Conservation (phyloP, 805 yeast species). For the Peterozyma toletana region DNA sequence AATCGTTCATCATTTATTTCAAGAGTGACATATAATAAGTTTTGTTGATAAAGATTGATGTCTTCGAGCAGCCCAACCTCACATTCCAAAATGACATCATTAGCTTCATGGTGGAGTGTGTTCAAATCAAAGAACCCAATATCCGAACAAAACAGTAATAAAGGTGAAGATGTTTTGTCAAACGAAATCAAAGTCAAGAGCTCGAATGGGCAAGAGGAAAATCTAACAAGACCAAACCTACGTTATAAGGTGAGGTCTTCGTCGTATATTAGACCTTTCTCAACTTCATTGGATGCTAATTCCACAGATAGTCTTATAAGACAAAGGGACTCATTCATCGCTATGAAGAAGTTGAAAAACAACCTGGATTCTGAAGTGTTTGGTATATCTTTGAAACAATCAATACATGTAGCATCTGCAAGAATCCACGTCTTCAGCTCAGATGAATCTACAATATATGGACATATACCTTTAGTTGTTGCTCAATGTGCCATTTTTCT, state of each 20-base stretch:
- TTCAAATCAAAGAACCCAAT: slow-evolving; percentile 13
- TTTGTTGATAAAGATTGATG: too few relatives aligned
- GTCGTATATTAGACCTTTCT: slow-evolving; percentile 27
- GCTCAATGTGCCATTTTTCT: slow-evolving; percentile 89
- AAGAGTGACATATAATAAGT: too few relatives aligned
- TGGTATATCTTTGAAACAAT: slow-evolving; percentile 71
- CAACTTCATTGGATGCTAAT: slow-evolving; percentile 20
- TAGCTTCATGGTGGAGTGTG: slow-evolving; percentile 23
- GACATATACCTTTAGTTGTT: slow-evolving; percentile 87
- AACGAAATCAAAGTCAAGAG: neutral
- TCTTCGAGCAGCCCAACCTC: too few relatives aligned
- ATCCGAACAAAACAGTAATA: neutral
- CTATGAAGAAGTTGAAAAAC: slow-evolving; percentile 31
- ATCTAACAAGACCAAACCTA: slow-evolving; percentile 32
- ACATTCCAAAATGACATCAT: neutral
- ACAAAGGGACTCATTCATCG: slow-evolving; percentile 42
- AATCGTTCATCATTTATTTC: too few relatives aligned
- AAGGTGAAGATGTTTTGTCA: neutral
- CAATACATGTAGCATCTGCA: slow-evolving; percentile 72
- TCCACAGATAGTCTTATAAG: slow-evolving; percentile 29
- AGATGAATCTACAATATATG: slow-evolving; percentile 68
- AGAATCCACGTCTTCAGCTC: slow-evolving; percentile 55
- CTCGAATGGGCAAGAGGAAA: neutral
- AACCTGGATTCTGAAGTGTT: slow-evolving; percentile 53
- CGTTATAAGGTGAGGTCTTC: slow-evolving; percentile 45